These are phyloP conservation scores for Naganishia cerealis DNA, from an alignment of 1,284 basidiomycete species.

Conservation along the genomic window DNA sequence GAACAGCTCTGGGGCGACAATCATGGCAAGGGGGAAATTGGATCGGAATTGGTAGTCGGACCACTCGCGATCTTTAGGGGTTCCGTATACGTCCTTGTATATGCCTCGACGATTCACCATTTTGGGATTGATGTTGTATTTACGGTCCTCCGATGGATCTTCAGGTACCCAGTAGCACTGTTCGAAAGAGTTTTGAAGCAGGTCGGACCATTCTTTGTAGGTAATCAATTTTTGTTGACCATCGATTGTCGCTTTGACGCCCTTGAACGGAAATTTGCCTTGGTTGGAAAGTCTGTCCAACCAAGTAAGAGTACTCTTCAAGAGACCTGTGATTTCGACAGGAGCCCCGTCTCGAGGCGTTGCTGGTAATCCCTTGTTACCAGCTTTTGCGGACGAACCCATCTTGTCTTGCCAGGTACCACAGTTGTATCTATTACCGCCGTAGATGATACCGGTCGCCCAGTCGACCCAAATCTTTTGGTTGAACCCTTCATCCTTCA, in stretches of 20 bases:
- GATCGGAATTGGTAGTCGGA: slow-evolving; percentile 91
- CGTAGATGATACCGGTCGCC: slow-evolving; percentile 84
- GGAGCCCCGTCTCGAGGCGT: slow-evolving; percentile 94
- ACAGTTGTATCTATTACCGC: slow-evolving; percentile 71
- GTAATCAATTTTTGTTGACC: slow-evolving; percentile 72
- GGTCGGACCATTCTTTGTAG: slow-evolving; percentile 83
- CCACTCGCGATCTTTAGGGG: slow-evolving; percentile 81
- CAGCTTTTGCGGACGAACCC: slow-evolving; percentile 85
- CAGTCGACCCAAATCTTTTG: slow-evolving; percentile 92
- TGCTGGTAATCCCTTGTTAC: slow-evolving; percentile 89
- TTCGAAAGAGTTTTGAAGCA: slow-evolving; percentile 86
- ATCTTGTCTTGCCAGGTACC: slow-evolving; percentile 96
- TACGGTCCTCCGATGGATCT: slow-evolving; percentile 71
- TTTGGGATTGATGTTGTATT: slow-evolving; percentile 69
- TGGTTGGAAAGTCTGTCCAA: slow-evolving; percentile 65
- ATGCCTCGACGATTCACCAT: slow-evolving; percentile 89
- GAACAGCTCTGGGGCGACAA: slow-evolving; percentile 94
- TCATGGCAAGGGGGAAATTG: slow-evolving; percentile 95
- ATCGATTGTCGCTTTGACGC: slow-evolving; percentile 72
- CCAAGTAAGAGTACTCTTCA: slow-evolving; percentile 92
- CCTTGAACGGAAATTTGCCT: slow-evolving; percentile 83
- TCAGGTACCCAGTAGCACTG: slow-evolving; percentile 82
- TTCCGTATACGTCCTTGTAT: slow-evolving; percentile 96
- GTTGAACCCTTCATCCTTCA: slow-evolving; percentile 89
- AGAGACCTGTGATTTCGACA: slow-evolving; percentile 87